These are phyloP conservation scores for Cyclostephanos tholiformis DNA, from an alignment of 108 stramenopile genomes.

Conservation along the genomic window DNA sequence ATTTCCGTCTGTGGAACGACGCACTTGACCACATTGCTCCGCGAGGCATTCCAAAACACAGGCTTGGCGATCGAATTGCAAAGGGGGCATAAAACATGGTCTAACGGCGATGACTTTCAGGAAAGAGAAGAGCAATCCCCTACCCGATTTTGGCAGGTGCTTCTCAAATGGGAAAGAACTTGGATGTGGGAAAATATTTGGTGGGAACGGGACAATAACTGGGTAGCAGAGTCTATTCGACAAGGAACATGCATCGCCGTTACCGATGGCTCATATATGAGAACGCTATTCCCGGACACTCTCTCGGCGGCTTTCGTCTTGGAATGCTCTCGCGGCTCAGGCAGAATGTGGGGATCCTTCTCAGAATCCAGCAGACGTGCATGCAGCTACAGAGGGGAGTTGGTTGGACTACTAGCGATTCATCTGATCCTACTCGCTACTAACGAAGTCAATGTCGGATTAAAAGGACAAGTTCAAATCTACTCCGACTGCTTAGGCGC, in stretches of 20 bases:
- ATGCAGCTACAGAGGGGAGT: conserved; percentile 25
- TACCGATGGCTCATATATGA: conserved; percentile 29
- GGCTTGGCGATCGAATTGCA: neutral
- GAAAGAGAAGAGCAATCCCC: neutral
- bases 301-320: too few species aligned
- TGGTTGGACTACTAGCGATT: conserved; percentile 19
- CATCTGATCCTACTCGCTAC: conserved; percentile 17
- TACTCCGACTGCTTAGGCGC: too few species aligned
- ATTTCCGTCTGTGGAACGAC: neutral
- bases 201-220: too few species aligned
- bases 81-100: neutral
- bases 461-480: neutral
- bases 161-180: neutral
- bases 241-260: conserved; percentile 8
- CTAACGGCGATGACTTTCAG: neutral
- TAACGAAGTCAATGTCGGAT: too few species aligned
- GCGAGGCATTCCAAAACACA: neutral
- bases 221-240: neutral
- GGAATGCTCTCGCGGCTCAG: too few species aligned
- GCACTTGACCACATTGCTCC: neutral
- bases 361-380: neutral
- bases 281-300: neutral
- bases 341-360: too few species aligned
- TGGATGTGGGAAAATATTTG: too few species aligned
- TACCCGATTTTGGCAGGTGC: neutral